Evolutionary conservation across 2,329 filamentous ascomycete species (phyloP), one percentile per base, ranked within the genome.

Genomic region (Periglandula ipomoeae): DNA sequence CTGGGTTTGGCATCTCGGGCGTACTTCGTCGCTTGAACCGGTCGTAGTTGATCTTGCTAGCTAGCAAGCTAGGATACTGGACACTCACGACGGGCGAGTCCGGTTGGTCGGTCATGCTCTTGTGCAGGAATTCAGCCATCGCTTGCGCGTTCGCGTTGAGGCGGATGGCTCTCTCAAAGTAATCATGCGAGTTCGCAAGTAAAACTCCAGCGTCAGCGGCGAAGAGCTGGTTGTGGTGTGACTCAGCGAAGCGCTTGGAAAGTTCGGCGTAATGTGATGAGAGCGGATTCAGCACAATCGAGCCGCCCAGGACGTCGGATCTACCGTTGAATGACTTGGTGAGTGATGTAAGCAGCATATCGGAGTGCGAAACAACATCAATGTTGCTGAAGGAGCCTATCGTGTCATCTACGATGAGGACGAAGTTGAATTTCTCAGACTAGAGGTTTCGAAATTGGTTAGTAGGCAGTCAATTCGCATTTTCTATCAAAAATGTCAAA

Each of bases 271-370:
- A 71, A 47, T 68, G 61, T 2, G 58, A 52, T 0, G 71, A 74
- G 3, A 65, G 56, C 0, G 74, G 74, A 56, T 76, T 76, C 37
- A 80, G 64, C 37, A 73, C 66, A 17, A 69, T 55, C 45, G 70
- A 72, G n/a, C 72, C 78, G 30, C 65, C 76, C 65, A 81, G 72
- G 43, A 75, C 72, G 55, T 82, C 70, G 20, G 75, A 69, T 51
- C 72, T 72, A 15, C 79, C 79, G 51, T 65, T 77, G 56, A 83
- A 81, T 2, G 70, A 69, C 59, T 82, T 82, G n/a, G 76, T 81
- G 15, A 81, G 64, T 22, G 70, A 75, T 0, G 73, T 73, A 15
- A 76, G 54, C 26, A 82, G 52, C 0, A 78, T 58, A 53, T 82
- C 76, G 2, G 71, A 70, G 0, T 67, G 62, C 5, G 61, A 54